These are phyloP conservation scores for Scortechinia acanthostroma DNA, from an alignment of 2,329 filamentous ascomycete species.

Conservation along the genomic window DNA sequence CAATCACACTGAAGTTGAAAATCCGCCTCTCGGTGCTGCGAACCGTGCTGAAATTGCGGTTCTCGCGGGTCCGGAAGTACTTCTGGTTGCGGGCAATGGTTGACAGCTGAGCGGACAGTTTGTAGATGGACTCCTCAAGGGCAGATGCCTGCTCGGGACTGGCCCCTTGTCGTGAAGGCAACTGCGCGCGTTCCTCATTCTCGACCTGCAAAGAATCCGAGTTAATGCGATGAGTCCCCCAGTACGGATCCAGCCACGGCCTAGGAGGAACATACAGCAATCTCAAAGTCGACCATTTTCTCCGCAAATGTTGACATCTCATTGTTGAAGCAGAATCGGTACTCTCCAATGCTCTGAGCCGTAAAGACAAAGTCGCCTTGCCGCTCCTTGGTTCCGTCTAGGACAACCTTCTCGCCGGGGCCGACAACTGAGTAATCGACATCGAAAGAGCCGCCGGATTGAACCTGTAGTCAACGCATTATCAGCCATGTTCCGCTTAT, in stretches of 20 bases:
- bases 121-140: conserved; percentile 67
- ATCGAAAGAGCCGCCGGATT: conserved; percentile 72
- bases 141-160: conserved; percentile 62
- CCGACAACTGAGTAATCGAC: conserved; percentile 64
- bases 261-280: conserved; percentile 53
- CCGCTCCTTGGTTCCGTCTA: conserved; percentile 61
- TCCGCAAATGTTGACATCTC: conserved; percentile 71
- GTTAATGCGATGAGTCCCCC: too few species aligned
- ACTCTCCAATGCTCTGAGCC: conserved; percentile 61
- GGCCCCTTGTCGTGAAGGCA: conserved; percentile 65
- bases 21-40: conserved; percentile 68
- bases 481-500: too few species aligned
- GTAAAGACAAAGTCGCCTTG: conserved; percentile 75
- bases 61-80: conserved; percentile 73
- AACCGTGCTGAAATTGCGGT: conserved; percentile 72
- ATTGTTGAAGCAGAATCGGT: conserved; percentile 72
- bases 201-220: conserved; percentile 47
- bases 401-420: conserved; percentile 55
- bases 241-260: too few species aligned
- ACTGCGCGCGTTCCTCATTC: conserved; percentile 58
- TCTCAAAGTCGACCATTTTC: conserved; percentile 73
- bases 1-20: conserved; percentile 70
- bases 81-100: conserved; percentile 72
- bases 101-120: conserved; percentile 65
- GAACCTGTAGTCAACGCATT: conserved; percentile 37